Percentiles rank a stretch among this genome's conserved stretches.
Evolutionary conservation across 352 stramenopile genomes (phyloP).

Genomic region (Globisporangium cederbergense): DNA sequence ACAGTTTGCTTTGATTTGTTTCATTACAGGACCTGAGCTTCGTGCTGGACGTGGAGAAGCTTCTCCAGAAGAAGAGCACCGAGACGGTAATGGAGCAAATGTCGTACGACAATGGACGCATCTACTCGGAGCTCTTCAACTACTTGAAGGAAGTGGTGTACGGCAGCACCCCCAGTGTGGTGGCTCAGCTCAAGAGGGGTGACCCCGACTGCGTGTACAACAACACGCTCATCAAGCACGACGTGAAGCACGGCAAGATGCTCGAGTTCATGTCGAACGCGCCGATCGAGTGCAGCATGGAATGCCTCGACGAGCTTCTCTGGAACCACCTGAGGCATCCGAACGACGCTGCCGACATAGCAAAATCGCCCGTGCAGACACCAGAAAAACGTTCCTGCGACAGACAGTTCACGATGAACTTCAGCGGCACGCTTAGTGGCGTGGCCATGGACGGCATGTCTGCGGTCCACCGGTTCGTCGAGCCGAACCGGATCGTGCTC

Average conservation of each 20-base stretch:
- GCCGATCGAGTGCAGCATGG: neutral
- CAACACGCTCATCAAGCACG: conserved; percentile 3
- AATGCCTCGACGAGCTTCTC: neutral
- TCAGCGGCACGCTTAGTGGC: conserved; percentile 3
- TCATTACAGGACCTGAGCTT: conserved; percentile 11
- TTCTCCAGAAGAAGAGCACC: conserved; percentile 3
- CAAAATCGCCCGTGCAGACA: neutral
- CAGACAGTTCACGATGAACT: neutral
- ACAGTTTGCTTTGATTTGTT: neutral
- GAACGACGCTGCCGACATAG: neutral
- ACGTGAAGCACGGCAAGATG: conserved; percentile 2
- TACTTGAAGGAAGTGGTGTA: conserved; percentile 9
- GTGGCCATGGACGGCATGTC: conserved; percentile 3
- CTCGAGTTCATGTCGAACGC: conserved; percentile 12
- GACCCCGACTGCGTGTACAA: conserved; percentile 2
- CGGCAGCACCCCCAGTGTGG: neutral
- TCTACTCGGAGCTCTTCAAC: neutral
- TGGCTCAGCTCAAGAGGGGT: neutral
- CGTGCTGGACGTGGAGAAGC: conserved; percentile 2
- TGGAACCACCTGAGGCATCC: conserved; percentile 4
- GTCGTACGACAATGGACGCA: neutral
- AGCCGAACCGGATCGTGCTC: conserved; percentile 9
- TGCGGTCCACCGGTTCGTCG: conserved; percentile 1
- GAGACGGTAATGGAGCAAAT: neutral
- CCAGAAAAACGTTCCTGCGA: neutral